Evolutionary conservation across 768 basidiomycete species (phyloP).

Genomic region (Lentinus brumalis): DNA sequence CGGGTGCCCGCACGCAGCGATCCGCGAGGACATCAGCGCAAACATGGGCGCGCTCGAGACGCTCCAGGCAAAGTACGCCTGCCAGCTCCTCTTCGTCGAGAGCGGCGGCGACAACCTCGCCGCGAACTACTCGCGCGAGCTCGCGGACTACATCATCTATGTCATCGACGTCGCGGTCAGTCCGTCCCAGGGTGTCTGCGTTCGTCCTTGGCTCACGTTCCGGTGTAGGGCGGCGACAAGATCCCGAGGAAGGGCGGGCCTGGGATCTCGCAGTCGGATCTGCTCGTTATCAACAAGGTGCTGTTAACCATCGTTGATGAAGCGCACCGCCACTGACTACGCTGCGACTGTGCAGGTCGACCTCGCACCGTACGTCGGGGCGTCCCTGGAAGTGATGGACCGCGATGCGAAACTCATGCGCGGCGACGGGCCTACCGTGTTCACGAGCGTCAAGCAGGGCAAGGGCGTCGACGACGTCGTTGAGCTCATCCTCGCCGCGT

Average conservation of each 20-base stretch:
- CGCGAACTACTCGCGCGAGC: slow-evolving; percentile 93
- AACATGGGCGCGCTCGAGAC: slow-evolving; percentile 96
- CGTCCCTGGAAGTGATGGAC: slow-evolving; percentile 93
- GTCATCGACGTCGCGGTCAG: slow-evolving; percentile 82
- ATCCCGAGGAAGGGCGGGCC: slow-evolving; percentile 98
- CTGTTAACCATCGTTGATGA: neutral
- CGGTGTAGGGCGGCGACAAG: slow-evolving; percentile 91
- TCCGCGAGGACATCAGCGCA: slow-evolving; percentile 96
- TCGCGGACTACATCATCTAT: slow-evolving; percentile 97
- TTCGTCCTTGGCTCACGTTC: neutral
- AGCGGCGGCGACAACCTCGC: slow-evolving; percentile 97
- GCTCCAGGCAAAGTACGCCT: slow-evolving; percentile 86
- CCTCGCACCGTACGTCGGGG: slow-evolving; percentile 88
- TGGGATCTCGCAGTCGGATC: slow-evolving; percentile 94
- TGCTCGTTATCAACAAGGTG: slow-evolving; percentile 95
- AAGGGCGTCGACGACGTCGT: slow-evolving; percentile 83
- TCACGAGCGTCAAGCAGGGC: slow-evolving; percentile 78
- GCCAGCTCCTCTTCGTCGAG: slow-evolving; percentile 92
- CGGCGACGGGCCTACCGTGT: slow-evolving; percentile 91
- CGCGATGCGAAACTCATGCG: slow-evolving; percentile 93
- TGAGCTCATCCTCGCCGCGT: slow-evolving; percentile 83
- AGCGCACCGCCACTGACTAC: neutral
- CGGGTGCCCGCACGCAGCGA: slow-evolving; percentile 97
- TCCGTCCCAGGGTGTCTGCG: slow-evolving; percentile 1
- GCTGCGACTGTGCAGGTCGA: slow-evolving; percentile 63